phyloP scores from a whole-genome alignment of 768 basidiomycete species.

The Calocybe indica region DNA sequence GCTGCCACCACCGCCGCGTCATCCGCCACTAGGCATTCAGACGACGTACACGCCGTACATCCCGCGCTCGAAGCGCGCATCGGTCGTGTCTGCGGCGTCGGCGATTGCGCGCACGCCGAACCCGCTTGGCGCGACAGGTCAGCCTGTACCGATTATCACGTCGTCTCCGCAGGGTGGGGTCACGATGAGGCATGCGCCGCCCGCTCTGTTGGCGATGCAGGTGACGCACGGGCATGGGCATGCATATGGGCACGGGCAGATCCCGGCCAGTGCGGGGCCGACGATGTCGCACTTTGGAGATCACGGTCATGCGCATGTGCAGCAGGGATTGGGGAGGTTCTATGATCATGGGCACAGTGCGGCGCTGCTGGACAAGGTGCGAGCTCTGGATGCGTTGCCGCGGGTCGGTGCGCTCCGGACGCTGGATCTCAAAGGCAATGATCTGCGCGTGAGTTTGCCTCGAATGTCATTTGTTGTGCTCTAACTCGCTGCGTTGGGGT shows the following conservation, averaged over 20 bases:
- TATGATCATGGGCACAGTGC: slow-evolving; percentile 55
- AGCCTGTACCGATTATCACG: slow-evolving; percentile 63
- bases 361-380: slow-evolving; percentile 80
- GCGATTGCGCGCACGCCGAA: slow-evolving; percentile 16
- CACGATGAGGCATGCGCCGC: slow-evolving; percentile 32
- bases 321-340: slow-evolving; percentile 3
- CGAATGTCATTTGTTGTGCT: background rate
- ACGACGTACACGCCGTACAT: slow-evolving; percentile 86
- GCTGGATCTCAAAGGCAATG: slow-evolving; percentile 88
- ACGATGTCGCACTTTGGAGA: background rate
- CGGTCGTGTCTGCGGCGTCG: background rate
- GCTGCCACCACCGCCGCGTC: slow-evolving; percentile 27
- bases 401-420: slow-evolving; percentile 82
- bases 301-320: background rate
- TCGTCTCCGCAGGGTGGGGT: slow-evolving; percentile 51
- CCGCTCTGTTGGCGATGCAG: background rate
- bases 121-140: slow-evolving; percentile 37
- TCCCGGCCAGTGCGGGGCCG: background rate
- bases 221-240: background rate
- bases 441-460: slow-evolving; percentile 67
- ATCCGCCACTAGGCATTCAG: slow-evolving; percentile 45
- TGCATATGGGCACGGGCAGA: background rate
- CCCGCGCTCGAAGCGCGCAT: slow-evolving; percentile 52
- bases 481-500: slow-evolving; percentile 1
- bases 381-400: slow-evolving; percentile 84